Conservation (phyloP, 768 basidiomycete species). For the Boletales sp. region DNA sequence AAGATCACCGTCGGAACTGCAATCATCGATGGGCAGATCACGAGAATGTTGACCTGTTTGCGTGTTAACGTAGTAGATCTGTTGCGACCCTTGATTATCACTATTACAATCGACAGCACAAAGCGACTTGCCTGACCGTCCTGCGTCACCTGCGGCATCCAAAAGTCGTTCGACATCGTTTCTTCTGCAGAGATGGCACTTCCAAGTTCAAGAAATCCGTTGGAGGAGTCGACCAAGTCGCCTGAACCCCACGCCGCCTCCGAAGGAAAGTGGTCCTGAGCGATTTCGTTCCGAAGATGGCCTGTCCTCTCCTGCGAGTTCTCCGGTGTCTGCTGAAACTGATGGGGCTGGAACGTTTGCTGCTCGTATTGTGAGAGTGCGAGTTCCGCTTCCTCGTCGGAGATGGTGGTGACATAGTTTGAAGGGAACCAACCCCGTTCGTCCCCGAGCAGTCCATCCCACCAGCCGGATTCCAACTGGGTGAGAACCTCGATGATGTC, state of each 20-base stretch:
- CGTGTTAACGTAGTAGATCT: conserved; percentile 97
- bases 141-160: conserved; percentile 83
- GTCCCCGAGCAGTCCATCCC: conserved; percentile 90
- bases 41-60: conserved; percentile 78
- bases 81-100: neutral
- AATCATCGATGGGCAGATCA: conserved; percentile 81
- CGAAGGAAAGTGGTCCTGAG: conserved; percentile 27
- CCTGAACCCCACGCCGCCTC: conserved; percentile 47
- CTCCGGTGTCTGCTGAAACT: conserved; percentile 12
- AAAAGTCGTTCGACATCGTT: conserved; percentile 67
- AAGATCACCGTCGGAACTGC: conserved; percentile 60
- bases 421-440: conserved; percentile 97
- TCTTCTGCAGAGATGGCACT: conserved; percentile 25
- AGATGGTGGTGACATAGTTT: conserved; percentile 83
- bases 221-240: conserved; percentile 33
- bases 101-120: neutral
- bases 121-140: conserved; percentile 70
- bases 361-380: conserved; percentile 40
- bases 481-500: conserved; percentile 95
- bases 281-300: conserved; percentile 10
- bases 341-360: conserved; percentile 10
- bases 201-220: conserved; percentile 32
- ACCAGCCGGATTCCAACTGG: conserved; percentile 93
- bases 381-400: conserved; percentile 76
- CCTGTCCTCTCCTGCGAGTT: conserved; percentile 5